Conservation (phyloP, 2,329 filamentous ascomycete genomes). For the Cytospora mali region DNA sequence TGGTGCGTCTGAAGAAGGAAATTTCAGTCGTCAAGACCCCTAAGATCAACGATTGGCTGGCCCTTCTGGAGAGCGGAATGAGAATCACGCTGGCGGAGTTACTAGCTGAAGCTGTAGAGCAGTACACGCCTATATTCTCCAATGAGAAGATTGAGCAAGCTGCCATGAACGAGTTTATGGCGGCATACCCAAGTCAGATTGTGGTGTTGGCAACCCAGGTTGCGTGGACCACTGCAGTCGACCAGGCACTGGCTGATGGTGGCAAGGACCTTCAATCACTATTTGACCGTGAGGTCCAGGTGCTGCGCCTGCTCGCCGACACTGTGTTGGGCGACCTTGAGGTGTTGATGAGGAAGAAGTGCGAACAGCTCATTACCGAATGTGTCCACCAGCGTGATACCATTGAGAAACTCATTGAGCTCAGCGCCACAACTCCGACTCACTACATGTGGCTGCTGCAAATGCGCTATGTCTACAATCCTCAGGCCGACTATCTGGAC, state of each 20-base stretch:
- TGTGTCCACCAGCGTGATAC: conserved; percentile 96
- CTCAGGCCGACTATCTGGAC: conserved; percentile 78
- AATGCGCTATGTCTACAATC: conserved; percentile 92
- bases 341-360: conserved; percentile 88
- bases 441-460: conserved; percentile 94
- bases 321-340: conserved; percentile 90
- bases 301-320: conserved; percentile 82
- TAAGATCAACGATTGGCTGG: conserved; percentile 98
- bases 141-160: conserved; percentile 69
- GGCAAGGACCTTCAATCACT: conserved; percentile 70
- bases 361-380: conserved; percentile 97
- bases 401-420: conserved; percentile 81
- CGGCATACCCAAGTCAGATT: conserved; percentile 86
- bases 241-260: conserved; percentile 72
- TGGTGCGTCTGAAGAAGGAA: conserved; percentile 82
- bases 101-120: conserved; percentile 80
- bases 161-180: conserved; percentile 79
- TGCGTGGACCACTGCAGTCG: conserved; percentile 88
- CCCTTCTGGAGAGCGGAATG: conserved; percentile 88
- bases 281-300: conserved; percentile 80
- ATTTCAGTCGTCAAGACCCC: conserved; percentile 93
- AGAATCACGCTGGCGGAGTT: conserved; percentile 91
- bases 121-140: conserved; percentile 78
- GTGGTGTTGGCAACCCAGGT: conserved; percentile 93
- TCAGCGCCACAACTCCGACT: conserved; percentile 71